Evolutionary conservation across 345 rosid genomes (phyloP).

Genomic region (Pseudoturritis turrita): DNA sequence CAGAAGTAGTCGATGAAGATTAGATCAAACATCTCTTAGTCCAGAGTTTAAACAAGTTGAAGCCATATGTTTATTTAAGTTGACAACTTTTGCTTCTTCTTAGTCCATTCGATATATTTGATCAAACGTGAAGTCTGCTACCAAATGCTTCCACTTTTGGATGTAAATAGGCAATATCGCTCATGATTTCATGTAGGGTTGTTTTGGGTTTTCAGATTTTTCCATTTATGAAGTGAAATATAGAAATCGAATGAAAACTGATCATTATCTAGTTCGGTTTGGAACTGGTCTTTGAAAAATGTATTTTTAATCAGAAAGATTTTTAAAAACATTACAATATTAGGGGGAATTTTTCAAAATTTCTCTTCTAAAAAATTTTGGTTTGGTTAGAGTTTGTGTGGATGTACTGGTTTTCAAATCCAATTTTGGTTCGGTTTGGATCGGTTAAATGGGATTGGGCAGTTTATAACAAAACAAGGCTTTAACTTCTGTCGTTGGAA

Average conservation of each 20-base stretch:
- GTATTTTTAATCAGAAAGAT: too few species aligned
- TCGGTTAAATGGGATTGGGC: background rate
- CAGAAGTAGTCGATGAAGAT: constrained; percentile 37
- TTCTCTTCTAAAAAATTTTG: too few species aligned
- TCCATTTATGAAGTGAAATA: background rate
- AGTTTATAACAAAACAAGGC: background rate
- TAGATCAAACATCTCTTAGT: constrained; percentile 9
- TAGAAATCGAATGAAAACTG: background rate
- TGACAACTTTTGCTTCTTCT: background rate
- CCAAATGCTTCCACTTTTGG: constrained; percentile 9
- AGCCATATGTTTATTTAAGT: background rate
- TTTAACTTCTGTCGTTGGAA: background rate
- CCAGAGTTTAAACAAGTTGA: background rate
- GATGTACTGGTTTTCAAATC: background rate
- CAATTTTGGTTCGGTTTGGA: background rate
- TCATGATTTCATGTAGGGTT: background rate
- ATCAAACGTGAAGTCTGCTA: background rate
- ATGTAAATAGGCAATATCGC: background rate
- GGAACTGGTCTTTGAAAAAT: too few species aligned
- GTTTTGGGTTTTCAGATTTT: background rate
- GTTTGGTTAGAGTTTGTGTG: background rate
- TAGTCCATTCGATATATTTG: background rate
- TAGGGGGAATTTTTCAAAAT: too few species aligned
- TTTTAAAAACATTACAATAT: too few species aligned
- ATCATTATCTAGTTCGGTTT: background rate